Evolutionary conservation across 306 rosid genomes (phyloP), one percentile per base, ranked within the genome.

Genomic region (Quercus parvula): DNA sequence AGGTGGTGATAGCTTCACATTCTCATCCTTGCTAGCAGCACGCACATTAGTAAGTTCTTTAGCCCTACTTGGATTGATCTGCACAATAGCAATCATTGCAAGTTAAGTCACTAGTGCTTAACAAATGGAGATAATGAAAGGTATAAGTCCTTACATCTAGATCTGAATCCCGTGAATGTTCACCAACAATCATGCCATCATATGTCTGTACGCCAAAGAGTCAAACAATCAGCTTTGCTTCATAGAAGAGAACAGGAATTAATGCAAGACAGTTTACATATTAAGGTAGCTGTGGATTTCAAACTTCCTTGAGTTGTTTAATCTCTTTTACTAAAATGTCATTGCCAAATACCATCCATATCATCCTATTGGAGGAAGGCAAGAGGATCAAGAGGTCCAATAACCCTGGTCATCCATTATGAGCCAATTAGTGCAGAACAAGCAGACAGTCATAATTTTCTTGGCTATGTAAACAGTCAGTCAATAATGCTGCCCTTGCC

Each of bases 151-250:
- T 86, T 84, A 95, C 99, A 86, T 95, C 99, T 76, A 95, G 91
- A 88, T 95, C 99, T 0, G 92, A 77, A 77, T 95, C 98, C 81
- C 98, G 89, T 18, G 99, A 91, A 79, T 93, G 96, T 71, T 95
- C 98, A 69, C 99, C 99, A 80, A 95, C 85, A 70, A 95, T 95
- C 98, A 95, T 95, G 69, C 99, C 99, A 85, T 95, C 99, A 81
- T 95, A 95, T 11, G 98, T 3, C 99, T 95, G 93, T 75, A 70
- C n/a, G 74, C 51, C 46, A 83, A 86, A 25, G 51, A 41, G 85
- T 49, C 30, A 81, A 77, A 51, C 30, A 38, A 31, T 35, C 63
- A 82, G 35, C 75, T 18, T 56, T 38, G 56, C 73, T 68, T 70
- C 18, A 46, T 24, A 68, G 25, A 41, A 54, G 10, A 74, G 54